Evolutionary conservation across 2,329 filamentous ascomycete species (phyloP), one percentile per base, ranked within the genome.

Genomic region (Neoascochyta sp.): DNA sequence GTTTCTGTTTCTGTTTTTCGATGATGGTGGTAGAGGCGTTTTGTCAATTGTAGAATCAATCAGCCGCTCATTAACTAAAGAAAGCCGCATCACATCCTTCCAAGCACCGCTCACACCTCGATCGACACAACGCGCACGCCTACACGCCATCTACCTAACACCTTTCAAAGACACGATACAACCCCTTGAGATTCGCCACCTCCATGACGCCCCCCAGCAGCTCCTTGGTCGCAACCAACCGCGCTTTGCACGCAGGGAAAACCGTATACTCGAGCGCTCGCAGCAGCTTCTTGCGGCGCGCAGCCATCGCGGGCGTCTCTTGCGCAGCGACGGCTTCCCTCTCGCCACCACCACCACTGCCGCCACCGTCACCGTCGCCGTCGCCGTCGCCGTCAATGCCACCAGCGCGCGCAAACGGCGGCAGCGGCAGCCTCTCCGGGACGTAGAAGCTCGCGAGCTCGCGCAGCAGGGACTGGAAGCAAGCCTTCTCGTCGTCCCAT

Each of bases 141-240:
- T 20, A 20, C 10, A 20, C 18, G 7, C 10, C 18, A 20, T 7
- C 7, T 7, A 14, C 14, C 30, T 24, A 96, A 62, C 92, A 96
- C 32, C 92, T 71, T 66, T 98, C 92, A 70, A 98, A 98, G 3
- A 96, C 89, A 24, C 86, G 73, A 63, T 98, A 98, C 35, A 98
- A 59, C 0, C 89, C 88, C 63, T 95, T 96, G 36, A 96, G 63
- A 65, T 93, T 87, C 2, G 92, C 90, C 27, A 95, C 79, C 63
- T 98, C 90, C 25, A 94, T 67, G 8, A 95, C 78, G 0, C 80
- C 83, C 28, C 80, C 78, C 65, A 93, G 76, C 50, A 96, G 65
- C 4, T 75, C 72, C 43, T 76, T 82, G 7, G 92, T 95, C 12
- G 86, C 89, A 33, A 96, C 78, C 25, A 98, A 65, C 34, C 88